Base-by-base conservation (phyloP, 164 flowering plant genomes). In the Magnolia kwangsiensis region DNA sequence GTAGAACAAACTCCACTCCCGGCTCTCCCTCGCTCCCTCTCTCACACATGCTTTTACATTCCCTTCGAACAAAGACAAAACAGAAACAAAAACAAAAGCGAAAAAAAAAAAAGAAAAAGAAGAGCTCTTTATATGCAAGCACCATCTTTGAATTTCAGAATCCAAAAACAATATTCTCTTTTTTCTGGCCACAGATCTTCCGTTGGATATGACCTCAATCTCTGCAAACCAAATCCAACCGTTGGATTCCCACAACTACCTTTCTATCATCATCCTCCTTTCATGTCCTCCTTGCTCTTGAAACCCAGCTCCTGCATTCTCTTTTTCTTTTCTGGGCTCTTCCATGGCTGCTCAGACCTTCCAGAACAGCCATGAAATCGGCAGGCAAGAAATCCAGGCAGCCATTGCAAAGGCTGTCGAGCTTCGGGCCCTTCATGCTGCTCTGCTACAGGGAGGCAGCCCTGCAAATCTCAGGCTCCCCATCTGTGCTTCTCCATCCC, bases 331-430 rank as follows among this genome's bases (percentile, higher is more conserved):
- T 45, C 51, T 37, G 45, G 45, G 45, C 16, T 69, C 49, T 67
- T 63, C 63, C 78, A 88, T 88, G 89, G 89, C 89, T 50, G 61
- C 84, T 51, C 85, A 79, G 73, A 80, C 79, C 69, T 83, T 82
- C 50, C 83, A 74, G n/a, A 74, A 74, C 78, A 66, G 64, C 79
- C 75, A 78, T 72, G 91, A 88, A 77, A 82, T 86, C 16, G 88
- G 82, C 75, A 86, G 87, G 75, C 76, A 89, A 75, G 94, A 91
- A 67, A 84, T 92, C 67, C 88, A 93, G 78, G 89, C 90, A 1
- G 98, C 97, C 87, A 90, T 93, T 82, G 91, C 98, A 27, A 95
- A 95, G 78, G 96, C 97, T 4, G 92, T 89, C 71, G 97, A 95
- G 87, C 88, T 93, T 7, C 88, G 99, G 82, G 97, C 99, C 64